phyloP scores from a whole-genome alignment of 176 grass and related monocot genomes.

The Cocos nucifera region DNA sequence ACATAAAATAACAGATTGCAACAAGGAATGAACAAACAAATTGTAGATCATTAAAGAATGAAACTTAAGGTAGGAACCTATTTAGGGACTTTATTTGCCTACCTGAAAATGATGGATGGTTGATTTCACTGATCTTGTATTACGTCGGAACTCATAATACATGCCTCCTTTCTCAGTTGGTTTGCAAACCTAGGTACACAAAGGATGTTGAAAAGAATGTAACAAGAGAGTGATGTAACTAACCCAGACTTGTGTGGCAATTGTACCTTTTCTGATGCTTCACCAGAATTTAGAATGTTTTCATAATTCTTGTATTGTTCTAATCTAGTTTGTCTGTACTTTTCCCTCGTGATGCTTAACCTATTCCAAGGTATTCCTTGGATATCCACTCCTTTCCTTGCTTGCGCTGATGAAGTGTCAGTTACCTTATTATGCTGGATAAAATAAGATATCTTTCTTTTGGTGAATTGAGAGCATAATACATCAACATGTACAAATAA shows the following conservation, averaged over 20 bases:
- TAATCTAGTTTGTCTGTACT: conserved; percentile 38
- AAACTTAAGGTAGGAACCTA: too few species aligned
- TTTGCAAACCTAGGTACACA: conserved; percentile 38
- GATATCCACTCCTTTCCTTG: conserved; percentile 66
- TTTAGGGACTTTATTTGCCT: conserved; percentile 15
- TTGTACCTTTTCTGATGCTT: conserved; percentile 48
- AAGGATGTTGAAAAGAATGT: conserved; percentile 1
- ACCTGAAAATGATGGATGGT: conserved; percentile 87
- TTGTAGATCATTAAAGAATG: too few species aligned
- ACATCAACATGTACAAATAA: too few species aligned
- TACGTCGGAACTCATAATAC: conserved; percentile 70
- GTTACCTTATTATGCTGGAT: conserved; percentile 33
- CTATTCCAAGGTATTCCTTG: conserved; percentile 75
- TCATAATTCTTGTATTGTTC: conserved; percentile 64
- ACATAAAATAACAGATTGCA: too few species aligned
- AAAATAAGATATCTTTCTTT: neutral
- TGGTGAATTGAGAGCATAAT: too few species aligned
- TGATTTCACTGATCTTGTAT: conserved; percentile 63
- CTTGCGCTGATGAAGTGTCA: conserved; percentile 40
- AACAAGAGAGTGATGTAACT: neutral
- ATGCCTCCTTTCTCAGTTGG: conserved; percentile 40
- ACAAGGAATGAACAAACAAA: too few species aligned
- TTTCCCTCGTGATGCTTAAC: conserved; percentile 35
- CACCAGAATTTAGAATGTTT: conserved; percentile 64
- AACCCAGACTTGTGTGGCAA: conserved; percentile 6